Percentiles rank a stretch among this genome's conserved stretches.
Conservation (phyloP, 495 filamentous ascomycete genomes). For the Xylaria longipes region DNA sequence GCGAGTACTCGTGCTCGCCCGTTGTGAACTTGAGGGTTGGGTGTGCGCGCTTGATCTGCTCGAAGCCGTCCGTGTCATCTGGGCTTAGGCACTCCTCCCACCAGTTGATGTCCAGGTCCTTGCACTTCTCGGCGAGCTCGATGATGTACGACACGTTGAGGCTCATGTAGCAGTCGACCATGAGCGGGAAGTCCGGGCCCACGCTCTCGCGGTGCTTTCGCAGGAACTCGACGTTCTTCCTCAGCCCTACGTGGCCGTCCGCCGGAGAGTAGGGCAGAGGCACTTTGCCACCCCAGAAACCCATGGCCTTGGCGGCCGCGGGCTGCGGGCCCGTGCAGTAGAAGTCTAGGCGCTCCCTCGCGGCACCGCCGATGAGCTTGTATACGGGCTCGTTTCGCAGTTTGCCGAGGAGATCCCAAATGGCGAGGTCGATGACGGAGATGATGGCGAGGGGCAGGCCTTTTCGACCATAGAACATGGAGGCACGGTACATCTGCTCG, state of each 20-base stretch:
- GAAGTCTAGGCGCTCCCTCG: slow-evolving; percentile 79
- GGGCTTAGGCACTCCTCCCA: slow-evolving; percentile 93
- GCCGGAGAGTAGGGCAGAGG: slow-evolving; percentile 87
- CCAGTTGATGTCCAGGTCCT: slow-evolving; percentile 90
- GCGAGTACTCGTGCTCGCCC: slow-evolving; percentile 91
- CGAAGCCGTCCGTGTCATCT: slow-evolving; percentile 89
- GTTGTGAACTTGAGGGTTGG: slow-evolving; percentile 93
- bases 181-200: slow-evolving; percentile 87
- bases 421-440: slow-evolving; percentile 87
- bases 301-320: slow-evolving; percentile 75
- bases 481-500: slow-evolving; percentile 94
- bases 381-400: slow-evolving; percentile 91
- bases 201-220: slow-evolving; percentile 82
- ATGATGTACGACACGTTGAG: slow-evolving; percentile 92
- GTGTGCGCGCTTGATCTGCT: slow-evolving; percentile 84
- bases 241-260: slow-evolving; percentile 78
- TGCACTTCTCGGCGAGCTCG: slow-evolving; percentile 79
- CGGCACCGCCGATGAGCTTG: slow-evolving; percentile 88
- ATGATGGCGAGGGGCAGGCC: slow-evolving; percentile 89
- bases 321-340: slow-evolving; percentile 94
- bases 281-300: slow-evolving; percentile 89
- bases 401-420: slow-evolving; percentile 92
- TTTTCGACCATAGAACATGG: slow-evolving; percentile 95
- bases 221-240: slow-evolving; percentile 88
- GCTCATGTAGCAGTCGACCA: slow-evolving; percentile 97